These are phyloP conservation scores for Coprinopsis sp. DNA, from an alignment of 768 basidiomycete genomes.

Conservation along the genomic window DNA sequence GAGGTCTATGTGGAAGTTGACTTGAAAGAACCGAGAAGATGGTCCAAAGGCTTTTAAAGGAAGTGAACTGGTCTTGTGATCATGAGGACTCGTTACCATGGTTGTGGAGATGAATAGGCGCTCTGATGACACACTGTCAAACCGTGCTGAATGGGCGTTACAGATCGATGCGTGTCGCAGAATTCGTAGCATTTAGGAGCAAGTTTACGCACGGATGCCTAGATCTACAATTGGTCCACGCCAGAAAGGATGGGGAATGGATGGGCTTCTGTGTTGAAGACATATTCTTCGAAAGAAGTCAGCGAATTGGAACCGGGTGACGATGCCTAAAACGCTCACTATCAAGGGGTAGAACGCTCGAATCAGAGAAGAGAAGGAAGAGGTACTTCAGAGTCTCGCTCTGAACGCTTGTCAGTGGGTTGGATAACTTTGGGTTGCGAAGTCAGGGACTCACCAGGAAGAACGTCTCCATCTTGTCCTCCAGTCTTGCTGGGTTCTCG, in stretches of 20 bases:
- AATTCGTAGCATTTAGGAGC: no score
- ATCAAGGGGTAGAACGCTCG: slow-evolving; percentile 63
- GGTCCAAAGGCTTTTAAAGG: no score
- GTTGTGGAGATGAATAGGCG: no score
- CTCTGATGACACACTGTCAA: no score
- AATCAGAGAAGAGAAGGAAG: slow-evolving; percentile 84
- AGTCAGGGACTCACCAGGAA: slow-evolving; percentile 57
- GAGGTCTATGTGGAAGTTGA: no score
- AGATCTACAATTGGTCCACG: neutral
- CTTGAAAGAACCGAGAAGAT: no score
- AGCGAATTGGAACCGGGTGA: neutral
- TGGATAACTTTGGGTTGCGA: neutral
- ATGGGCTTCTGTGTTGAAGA: slow-evolving; percentile 79
- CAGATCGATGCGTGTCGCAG: no score
- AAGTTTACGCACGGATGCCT: no score
- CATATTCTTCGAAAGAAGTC: slow-evolving; percentile 49
- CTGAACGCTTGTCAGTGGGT: slow-evolving; percentile 30
- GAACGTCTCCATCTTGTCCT: slow-evolving; percentile 97
- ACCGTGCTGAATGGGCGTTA: no score
- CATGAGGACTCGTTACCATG: no score
- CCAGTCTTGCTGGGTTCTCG: slow-evolving; percentile 53
- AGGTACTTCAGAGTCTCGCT: slow-evolving; percentile 92
- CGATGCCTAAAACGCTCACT: slow-evolving; percentile 44
- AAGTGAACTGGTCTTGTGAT: no score
- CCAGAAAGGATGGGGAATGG: neutral